Percentiles rank a stretch among this genome's conserved stretches.
phyloP scores from a whole-genome alignment of 192 early-diverging fungal genomes.

The Diversispora epigaea region DNA sequence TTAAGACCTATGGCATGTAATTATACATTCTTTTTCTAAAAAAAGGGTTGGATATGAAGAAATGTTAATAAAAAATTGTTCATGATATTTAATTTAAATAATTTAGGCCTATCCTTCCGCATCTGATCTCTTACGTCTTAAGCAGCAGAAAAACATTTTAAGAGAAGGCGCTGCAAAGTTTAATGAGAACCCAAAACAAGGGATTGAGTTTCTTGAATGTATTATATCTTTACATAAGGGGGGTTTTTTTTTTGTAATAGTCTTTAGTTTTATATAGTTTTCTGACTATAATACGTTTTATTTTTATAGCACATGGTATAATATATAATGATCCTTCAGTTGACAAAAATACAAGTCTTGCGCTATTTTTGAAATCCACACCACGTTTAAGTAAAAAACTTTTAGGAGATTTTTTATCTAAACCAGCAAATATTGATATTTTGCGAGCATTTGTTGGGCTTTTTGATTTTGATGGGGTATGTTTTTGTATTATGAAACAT shows the following conservation, averaged over 20 bases:
- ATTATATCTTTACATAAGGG: background rate
- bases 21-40: background rate
- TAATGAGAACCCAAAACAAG: conserved; percentile 84
- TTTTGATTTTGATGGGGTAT: conserved; percentile 85
- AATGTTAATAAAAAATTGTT: background rate
- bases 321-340: conserved; percentile 43
- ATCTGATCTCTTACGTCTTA: conserved; percentile 46
- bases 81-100: background rate
- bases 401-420: conserved; percentile 87
- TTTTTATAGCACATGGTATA: conserved; percentile 40
- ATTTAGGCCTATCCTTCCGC: conserved; percentile 23
- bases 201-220: conserved; percentile 79
- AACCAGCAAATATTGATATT: conserved; percentile 81
- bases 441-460: conserved; percentile 78
- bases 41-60: background rate
- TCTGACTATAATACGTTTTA: background rate
- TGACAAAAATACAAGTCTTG: conserved; percentile 59
- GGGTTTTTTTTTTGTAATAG: background rate
- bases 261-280: background rate
- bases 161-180: conserved; percentile 78
- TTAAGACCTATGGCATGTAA: conserved; percentile 11
- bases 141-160: conserved; percentile 76
- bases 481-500: conserved; percentile 19
- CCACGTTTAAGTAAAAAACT: conserved; percentile 84
- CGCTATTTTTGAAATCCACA: conserved; percentile 75